Evolutionary conservation across 768 basidiomycete genomes (phyloP).

Genomic region (Fibroporia radiculosa): DNA sequence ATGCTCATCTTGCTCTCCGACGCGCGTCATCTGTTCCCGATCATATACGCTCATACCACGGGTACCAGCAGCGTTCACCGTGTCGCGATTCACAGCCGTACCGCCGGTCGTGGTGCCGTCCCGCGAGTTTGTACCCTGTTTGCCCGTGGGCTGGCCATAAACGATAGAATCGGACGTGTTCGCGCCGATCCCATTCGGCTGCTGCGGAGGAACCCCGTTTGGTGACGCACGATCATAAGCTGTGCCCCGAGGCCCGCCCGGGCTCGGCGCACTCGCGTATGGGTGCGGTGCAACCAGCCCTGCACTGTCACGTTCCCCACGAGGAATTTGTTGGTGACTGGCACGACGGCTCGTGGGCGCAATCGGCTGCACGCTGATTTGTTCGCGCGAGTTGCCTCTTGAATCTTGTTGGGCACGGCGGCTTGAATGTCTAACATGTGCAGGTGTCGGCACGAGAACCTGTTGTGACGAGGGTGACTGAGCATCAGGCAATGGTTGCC

Average conservation of each 20-base stretch:
- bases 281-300: conserved; percentile 57
- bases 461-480: conserved; percentile 46
- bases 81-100: conserved; percentile 24
- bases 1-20: conserved; percentile 50
- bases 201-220: conserved; percentile 21
- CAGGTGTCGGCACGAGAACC: conserved; percentile 58
- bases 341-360: conserved; percentile 58
- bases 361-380: conserved; percentile 57
- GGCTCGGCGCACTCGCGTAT: conserved; percentile 58
- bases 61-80: conserved; percentile 29
- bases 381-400: conserved; percentile 42
- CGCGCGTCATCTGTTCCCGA: conserved; percentile 51
- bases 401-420: conserved; percentile 43
- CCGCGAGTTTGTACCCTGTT: conserved; percentile 37
- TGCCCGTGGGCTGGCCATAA: conserved; percentile 52
- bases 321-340: conserved; percentile 46
- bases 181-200: conserved; percentile 36
- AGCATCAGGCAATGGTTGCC: conserved; percentile 44
- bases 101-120: conserved; percentile 42
- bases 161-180: conserved; percentile 52
- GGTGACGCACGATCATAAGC: conserved; percentile 47
- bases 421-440: conserved; percentile 51
- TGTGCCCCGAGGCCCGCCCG: conserved; percentile 45
- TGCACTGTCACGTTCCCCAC: conserved; percentile 24
- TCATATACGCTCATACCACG: conserved; percentile 62